These are phyloP conservation scores for Cordyceps cicadae DNA, from an alignment of 2,329 filamentous ascomycete species.

Conservation along the genomic window DNA sequence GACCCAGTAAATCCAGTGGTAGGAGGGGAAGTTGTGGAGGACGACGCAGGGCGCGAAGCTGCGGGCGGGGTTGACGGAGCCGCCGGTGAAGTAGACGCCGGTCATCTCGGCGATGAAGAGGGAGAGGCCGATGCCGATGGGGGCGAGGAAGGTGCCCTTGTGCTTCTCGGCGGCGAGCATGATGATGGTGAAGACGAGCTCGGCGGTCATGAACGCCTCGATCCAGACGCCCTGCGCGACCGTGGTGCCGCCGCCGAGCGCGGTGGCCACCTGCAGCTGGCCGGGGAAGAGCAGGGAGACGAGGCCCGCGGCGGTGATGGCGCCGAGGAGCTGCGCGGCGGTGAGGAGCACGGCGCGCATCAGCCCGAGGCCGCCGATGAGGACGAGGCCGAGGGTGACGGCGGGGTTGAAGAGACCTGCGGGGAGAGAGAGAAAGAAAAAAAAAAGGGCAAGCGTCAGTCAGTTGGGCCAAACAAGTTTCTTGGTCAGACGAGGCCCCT, in stretches of 20 bases:
- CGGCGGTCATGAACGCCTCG: conserved; percentile 39
- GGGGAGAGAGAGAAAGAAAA: neutral
- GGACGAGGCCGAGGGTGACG: conserved; percentile 42
- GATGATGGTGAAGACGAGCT: conserved; percentile 41
- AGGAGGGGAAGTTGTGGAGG: conserved; percentile 29
- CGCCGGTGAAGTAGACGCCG: conserved; percentile 40
- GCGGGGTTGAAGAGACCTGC: conserved; percentile 28
- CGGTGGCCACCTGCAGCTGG: conserved; percentile 29
- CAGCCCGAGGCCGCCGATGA: conserved; percentile 39
- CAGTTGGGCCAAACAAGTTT: no score
- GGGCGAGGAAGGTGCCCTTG: conserved; percentile 38
- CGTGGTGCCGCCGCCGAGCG: conserved; percentile 30
- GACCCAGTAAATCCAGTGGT: conserved; percentile 41
- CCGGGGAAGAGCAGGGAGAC: conserved; percentile 15
- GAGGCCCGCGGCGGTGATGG: conserved; percentile 14
- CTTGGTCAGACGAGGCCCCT: no score
- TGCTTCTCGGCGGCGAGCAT: conserved; percentile 46
- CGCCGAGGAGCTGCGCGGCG: conserved; percentile 14
- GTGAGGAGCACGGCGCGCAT: conserved; percentile 31
- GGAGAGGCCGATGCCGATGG: conserved; percentile 38
- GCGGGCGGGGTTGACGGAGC: conserved; percentile 38
- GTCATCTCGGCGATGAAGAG: conserved; percentile 38
- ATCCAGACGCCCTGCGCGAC: conserved; percentile 40
- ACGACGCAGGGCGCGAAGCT: conserved; percentile 39
- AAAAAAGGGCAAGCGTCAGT: no score